Evolutionary conservation across 31 red algal species (phyloP), one percentile per base, ranked within the genome.

Genomic region (Odonthalia washingtoniensis): DNA sequence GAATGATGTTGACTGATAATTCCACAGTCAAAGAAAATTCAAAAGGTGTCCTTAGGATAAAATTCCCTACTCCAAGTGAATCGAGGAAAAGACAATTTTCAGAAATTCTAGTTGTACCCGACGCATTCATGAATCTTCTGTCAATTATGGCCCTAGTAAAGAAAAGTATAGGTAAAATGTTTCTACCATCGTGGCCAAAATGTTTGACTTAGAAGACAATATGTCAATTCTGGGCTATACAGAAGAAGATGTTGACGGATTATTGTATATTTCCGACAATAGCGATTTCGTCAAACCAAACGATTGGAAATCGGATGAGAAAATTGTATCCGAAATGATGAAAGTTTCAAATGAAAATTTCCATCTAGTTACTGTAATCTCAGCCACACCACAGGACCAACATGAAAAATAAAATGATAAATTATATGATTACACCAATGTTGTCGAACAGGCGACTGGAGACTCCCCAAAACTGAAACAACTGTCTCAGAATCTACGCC

Each of bases 241-340:
- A 3, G 36, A 31, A 5, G 32, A 66, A 16, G 70, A 53, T 14
- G 37, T 64, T 1, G 84, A 77, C 46, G 40, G 72, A 36, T 60
- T 87, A 9, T 87, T 35, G 27, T 87, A 87, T 40, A 87, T 85
- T 43, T 18, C 38, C n/a, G n/a, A n/a, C n/a, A n/a, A n/a, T 18
- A 37, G n/a, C 36, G 65, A 75, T 30, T 41, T 2, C 1, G 36
- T 2, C n/a, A 28, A 62, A 4, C 12, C n/a, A 12, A 12, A 0
- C 18, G 62, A 3, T 40, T 60, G 40, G 24, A 61, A 61, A 24
- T 14, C 52, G 24, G 24, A 61, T 14, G 52, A 61, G 24, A 61
- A 61, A 24, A 14, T 14, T 24, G 52, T 61, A 17, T 61, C 3
- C 28, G 65, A 70, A 0, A 70, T 76, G 52, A 65, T 66, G 46